Conservation (phyloP, 2,329 filamentous ascomycete species). For the Claviceps arundinis region DNA sequence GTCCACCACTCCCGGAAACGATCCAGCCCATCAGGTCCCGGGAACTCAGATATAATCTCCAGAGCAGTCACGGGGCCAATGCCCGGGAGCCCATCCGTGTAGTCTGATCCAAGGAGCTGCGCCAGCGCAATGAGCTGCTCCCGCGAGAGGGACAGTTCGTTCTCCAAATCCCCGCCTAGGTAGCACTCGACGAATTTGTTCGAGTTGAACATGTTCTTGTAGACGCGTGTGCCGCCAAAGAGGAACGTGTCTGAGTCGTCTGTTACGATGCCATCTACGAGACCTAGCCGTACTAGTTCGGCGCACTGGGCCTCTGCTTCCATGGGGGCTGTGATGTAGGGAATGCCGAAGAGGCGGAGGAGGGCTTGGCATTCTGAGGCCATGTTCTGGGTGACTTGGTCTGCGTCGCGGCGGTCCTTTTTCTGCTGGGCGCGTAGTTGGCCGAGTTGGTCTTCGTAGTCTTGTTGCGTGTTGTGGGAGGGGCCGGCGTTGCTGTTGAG, state of each 20-base stretch:
- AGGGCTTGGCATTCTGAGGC: constrained; percentile 88
- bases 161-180: constrained; percentile 67
- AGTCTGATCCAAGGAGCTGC: constrained; percentile 84
- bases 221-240: constrained; percentile 89
- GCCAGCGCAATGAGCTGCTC: constrained; percentile 79
- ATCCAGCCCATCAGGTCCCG: constrained; percentile 44
- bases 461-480: constrained; percentile 58
- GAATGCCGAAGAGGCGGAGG: constrained; percentile 78
- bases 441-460: constrained; percentile 79
- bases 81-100: constrained; percentile 81
- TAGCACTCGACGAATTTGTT: constrained; percentile 98
- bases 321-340: constrained; percentile 96
- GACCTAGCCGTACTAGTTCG: constrained; percentile 68
- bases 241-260: constrained; percentile 95
- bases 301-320: constrained; percentile 97
- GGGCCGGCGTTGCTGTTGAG: constrained; percentile 58
- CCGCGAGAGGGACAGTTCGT: constrained; percentile 78
- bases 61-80: constrained; percentile 90
- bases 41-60: constrained; percentile 87
- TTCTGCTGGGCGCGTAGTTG: constrained; percentile 87
- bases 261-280: constrained; percentile 95
- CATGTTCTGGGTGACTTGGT: constrained; percentile 95
- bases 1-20: constrained; percentile 82
- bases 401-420: constrained; percentile 87
- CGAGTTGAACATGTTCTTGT: constrained; percentile 99